phyloP scores from a whole-genome alignment of 495 filamentous ascomycete genomes.

The Penicillium bialowiezense region DNA sequence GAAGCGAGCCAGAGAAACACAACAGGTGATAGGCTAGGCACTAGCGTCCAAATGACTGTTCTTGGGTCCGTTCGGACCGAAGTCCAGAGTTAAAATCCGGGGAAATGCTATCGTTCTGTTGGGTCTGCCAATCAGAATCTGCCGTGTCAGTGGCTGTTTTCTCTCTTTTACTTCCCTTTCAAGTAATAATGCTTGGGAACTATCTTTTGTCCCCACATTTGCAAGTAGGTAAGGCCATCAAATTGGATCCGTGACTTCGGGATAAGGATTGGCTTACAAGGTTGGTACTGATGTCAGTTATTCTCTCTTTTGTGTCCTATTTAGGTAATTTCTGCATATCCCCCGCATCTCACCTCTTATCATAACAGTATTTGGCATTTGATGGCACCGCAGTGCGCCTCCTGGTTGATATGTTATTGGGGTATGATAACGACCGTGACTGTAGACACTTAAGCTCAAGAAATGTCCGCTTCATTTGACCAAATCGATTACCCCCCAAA shows the following conservation, averaged over 20 bases:
- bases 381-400: background rate
- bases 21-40: too few species aligned
- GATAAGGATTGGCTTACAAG: too few species aligned
- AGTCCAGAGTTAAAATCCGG: background rate
- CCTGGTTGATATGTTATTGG: background rate
- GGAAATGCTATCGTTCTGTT: background rate
- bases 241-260: too few species aligned
- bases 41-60: background rate
- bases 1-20: too few species aligned
- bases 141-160: background rate
- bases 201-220: too few species aligned
- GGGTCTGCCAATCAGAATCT: background rate
- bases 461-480: background rate
- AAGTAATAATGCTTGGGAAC: background rate
- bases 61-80: background rate
- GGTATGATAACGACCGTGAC: background rate
- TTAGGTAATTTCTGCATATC: conserved; percentile 9
- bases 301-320: conserved; percentile 3
- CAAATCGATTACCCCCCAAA: background rate
- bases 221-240: too few species aligned
- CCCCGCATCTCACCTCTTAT: conserved; percentile 10
- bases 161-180: background rate
- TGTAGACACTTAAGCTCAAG: background rate
- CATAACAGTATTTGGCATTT: background rate
- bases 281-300: background rate